A percentile compares a stretch with the other conserved stretches of the same genome.
Evolutionary conservation across 176 grass and related monocot species (phyloP).

Genomic region (Oryza meridionalis): DNA sequence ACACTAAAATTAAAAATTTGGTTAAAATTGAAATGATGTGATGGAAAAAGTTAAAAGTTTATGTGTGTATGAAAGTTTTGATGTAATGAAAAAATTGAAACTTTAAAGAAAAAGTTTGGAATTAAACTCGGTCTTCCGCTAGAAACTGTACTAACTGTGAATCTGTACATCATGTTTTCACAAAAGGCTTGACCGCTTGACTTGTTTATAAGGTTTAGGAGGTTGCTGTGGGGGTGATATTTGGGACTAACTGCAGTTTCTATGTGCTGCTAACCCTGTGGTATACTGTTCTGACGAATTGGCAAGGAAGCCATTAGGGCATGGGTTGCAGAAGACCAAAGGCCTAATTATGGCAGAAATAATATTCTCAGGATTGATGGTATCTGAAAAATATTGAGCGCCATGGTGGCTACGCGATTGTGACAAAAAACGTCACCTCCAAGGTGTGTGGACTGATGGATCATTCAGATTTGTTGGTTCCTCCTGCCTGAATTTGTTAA

Average conservation of each 20-base stretch:
- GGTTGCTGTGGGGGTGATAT: not conserved
- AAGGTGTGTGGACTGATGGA: not conserved
- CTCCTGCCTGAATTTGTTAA: constrained; percentile 1
- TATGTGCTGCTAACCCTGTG: too few relatives aligned
- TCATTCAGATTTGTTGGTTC: not conserved
- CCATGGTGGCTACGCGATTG: not conserved
- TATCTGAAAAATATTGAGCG: not conserved
- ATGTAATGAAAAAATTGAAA: too few relatives aligned
- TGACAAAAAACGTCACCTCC: not conserved
- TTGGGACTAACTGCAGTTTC: not conserved
- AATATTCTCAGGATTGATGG: not conserved
- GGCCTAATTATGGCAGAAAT: not conserved
- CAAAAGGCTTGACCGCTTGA: not conserved
- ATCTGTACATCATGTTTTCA: not conserved
- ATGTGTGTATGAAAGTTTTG: too few relatives aligned
- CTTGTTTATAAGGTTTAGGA: not conserved
- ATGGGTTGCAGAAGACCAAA: too few relatives aligned
- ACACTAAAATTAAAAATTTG: too few relatives aligned
- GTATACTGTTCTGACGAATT: too few relatives aligned
- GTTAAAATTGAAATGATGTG: too few relatives aligned
- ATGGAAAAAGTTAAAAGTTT: too few relatives aligned
- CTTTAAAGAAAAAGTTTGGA: too few relatives aligned
- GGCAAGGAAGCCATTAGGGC: too few relatives aligned
- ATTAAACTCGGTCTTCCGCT: too few relatives aligned
- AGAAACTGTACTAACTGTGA: not conserved